Percentiles rank a stretch among this genome's conserved stretches.
Evolutionary conservation across 176 grass and related monocot species (phyloP).

Genomic region (Bromus sterilis): DNA sequence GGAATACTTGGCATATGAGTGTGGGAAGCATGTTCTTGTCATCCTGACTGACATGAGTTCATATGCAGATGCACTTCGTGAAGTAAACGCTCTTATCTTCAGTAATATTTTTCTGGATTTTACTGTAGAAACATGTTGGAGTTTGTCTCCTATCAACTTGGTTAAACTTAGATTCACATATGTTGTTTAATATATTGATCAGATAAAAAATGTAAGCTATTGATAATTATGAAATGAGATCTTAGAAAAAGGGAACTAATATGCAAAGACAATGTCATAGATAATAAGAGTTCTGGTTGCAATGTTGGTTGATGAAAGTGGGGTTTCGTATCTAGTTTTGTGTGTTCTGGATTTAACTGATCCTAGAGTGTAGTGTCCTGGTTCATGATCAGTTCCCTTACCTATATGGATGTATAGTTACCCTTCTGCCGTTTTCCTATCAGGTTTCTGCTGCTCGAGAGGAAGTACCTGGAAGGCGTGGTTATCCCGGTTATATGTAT

Average conservation of each 20-base stretch:
- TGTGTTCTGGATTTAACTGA: background rate
- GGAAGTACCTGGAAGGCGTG: conserved; percentile 79
- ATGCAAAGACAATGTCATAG: background rate
- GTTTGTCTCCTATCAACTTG: background rate
- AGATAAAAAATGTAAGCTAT: background rate
- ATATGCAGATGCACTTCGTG: conserved; percentile 82
- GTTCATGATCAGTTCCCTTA: background rate
- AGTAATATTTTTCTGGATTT: background rate
- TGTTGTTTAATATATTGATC: background rate
- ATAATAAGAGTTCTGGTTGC: background rate
- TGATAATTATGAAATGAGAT: background rate
- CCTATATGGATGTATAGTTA: background rate
- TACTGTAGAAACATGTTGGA: background rate
- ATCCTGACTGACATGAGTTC: conserved; percentile 88
- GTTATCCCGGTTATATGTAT: conserved; percentile 87
- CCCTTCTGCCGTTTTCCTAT: background rate
- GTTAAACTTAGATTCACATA: background rate
- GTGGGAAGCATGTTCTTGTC: conserved; percentile 78
- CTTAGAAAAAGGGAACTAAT: background rate
- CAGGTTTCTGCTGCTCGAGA: conserved; percentile 82
- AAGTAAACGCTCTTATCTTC: conserved; percentile 29
- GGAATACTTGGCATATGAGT: conserved; percentile 77
- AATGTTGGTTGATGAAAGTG: background rate
- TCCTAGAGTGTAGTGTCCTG: background rate
- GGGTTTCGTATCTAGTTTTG: background rate